phyloP scores from a whole-genome alignment of 1,139 yeast genomes.

The Pichia sp. region DNA sequence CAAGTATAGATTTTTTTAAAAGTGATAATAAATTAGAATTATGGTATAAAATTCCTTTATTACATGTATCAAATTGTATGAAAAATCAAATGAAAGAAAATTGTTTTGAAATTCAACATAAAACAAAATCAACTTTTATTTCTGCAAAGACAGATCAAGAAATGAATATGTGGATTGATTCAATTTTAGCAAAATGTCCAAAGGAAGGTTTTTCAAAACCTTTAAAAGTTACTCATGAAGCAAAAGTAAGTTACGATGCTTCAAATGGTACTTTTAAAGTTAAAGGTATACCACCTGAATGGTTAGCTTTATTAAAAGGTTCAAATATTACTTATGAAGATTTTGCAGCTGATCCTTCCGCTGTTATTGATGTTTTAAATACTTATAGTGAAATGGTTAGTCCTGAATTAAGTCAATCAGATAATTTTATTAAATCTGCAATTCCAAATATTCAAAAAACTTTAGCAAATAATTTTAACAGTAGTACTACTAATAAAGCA shows the following conservation, averaged over 20 bases:
- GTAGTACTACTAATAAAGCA: neutral
- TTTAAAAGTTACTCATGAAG: conserved; percentile 71
- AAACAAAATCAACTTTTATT: conserved; percentile 60
- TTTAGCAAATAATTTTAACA: conserved; percentile 1
- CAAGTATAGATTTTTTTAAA: conserved; percentile 69
- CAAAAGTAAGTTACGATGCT: conserved; percentile 58
- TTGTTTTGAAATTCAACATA: conserved; percentile 75
- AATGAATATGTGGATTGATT: conserved; percentile 85
- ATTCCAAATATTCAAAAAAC: conserved; percentile 10
- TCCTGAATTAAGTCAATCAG: conserved; percentile 22
- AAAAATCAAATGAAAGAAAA: conserved; percentile 61
- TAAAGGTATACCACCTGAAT: conserved; percentile 59
- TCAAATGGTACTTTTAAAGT: conserved; percentile 72
- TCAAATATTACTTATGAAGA: conserved; percentile 78
- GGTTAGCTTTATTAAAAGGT: conserved; percentile 69
- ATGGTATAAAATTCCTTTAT: conserved; percentile 46
- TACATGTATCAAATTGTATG: conserved; percentile 50
- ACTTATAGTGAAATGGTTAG: conserved; percentile 38
- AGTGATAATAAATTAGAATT: conserved; percentile 43
- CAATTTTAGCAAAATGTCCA: conserved; percentile 82
- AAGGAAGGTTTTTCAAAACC: conserved; percentile 75
- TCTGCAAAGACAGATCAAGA: conserved; percentile 77
- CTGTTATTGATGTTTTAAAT: conserved; percentile 86
- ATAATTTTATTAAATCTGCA: conserved; percentile 17
- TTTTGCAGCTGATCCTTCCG: conserved; percentile 78